A percentile compares a stretch with the other conserved stretches of the same genome.
Conservation (phyloP, 345 rosid species). For the Rhodamnia argentea region DNA sequence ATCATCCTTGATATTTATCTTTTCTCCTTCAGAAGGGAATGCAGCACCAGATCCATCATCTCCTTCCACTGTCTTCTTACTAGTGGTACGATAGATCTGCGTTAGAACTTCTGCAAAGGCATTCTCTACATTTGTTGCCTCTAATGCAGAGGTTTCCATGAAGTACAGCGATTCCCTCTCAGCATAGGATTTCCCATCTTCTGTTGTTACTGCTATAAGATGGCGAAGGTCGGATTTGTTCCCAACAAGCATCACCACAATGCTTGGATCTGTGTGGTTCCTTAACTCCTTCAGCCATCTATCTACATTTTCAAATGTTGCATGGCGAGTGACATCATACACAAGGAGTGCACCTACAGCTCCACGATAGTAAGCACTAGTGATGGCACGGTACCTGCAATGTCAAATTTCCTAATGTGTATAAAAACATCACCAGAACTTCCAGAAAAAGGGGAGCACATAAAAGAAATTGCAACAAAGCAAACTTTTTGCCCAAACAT, state of each 20-base stretch:
- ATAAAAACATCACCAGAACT: not conserved
- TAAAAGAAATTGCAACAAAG: not conserved
- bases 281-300: slow-evolving; percentile 60
- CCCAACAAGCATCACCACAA: slow-evolving; percentile 63
- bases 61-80: slow-evolving; percentile 51
- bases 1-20: slow-evolving; percentile 45
- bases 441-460: not conserved
- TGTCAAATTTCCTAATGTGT: not conserved
- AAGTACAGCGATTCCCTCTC: slow-evolving; percentile 50
- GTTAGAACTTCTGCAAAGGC: slow-evolving; percentile 60
- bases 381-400: slow-evolving; percentile 58
- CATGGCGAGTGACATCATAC: slow-evolving; percentile 56
- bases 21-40: slow-evolving; percentile 46
- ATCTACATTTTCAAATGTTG: slow-evolving; percentile 59
- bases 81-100: slow-evolving; percentile 42
- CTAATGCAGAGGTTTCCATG: slow-evolving; percentile 69
- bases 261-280: slow-evolving; percentile 62
- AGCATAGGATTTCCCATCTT: slow-evolving; percentile 52
- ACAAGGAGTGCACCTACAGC: slow-evolving; percentile 66
- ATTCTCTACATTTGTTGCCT: slow-evolving; percentile 49
- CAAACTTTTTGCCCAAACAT: not conserved
- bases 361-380: slow-evolving; percentile 71
- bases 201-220: slow-evolving; percentile 49
- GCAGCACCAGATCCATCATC: slow-evolving; percentile 22
- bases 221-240: slow-evolving; percentile 68